Evolutionary conservation across 495 filamentous ascomycete genomes (phyloP).

Genomic region (Penicillium atrosanguineum): DNA sequence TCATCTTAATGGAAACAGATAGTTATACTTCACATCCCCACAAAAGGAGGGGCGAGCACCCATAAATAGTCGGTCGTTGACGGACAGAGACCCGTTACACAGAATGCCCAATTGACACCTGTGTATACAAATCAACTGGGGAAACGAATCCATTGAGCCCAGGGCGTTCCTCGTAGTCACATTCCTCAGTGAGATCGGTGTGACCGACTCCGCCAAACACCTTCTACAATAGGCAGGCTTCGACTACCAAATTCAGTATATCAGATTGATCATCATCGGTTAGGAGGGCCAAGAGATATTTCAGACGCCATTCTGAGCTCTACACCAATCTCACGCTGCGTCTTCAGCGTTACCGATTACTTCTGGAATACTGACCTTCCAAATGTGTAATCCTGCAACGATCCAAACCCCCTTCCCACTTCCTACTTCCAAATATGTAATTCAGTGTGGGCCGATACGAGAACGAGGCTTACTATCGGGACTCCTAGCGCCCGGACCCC

Average conservation of each 20-base stretch:
- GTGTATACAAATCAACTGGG: conserved; percentile 4
- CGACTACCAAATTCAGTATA: neutral
- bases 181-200: neutral
- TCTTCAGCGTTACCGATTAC: too few relatives aligned
- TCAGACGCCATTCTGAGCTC: neutral
- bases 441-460: neutral
- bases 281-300: neutral
- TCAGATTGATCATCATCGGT: neutral
- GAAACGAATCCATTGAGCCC: neutral
- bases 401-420: too few relatives aligned
- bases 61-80: neutral
- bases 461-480: neutral
- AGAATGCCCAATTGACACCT: neutral
- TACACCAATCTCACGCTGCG: neutral
- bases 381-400: neutral
- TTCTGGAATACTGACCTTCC: neutral
- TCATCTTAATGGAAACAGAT: neutral
- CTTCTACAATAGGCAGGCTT: neutral
- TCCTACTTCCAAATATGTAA: too few relatives aligned
- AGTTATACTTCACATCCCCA: neutral
- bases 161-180: neutral
- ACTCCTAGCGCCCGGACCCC: neutral
- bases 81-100: neutral
- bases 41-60: neutral
- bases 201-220: neutral